Percentiles rank a stretch among this genome's conserved stretches.
These are phyloP conservation scores for Metschnikowia aberdeeniae DNA, from an alignment of 805 yeast genomes.

Conservation along the genomic window DNA sequence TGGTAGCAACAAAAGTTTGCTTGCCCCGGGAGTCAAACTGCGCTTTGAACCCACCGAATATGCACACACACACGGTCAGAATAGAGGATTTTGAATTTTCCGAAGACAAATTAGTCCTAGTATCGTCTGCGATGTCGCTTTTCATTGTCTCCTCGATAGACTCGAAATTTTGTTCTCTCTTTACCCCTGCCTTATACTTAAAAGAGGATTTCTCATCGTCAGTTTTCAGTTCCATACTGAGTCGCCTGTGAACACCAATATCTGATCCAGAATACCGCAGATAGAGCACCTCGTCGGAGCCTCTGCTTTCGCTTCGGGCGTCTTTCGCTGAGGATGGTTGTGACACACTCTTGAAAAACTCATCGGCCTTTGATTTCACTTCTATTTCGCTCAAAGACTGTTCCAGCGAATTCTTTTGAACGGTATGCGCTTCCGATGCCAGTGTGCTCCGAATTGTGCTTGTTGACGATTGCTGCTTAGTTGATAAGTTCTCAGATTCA, in stretches of 20 bases:
- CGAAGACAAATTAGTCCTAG: slow-evolving; percentile 1
- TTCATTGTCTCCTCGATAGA: not conserved
- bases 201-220: not conserved
- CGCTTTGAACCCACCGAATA: slow-evolving; percentile 38
- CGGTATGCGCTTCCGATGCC: too few species aligned
- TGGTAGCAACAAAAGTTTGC: slow-evolving; percentile 26
- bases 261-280: not conserved
- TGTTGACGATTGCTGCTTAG: not conserved
- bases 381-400: not conserved
- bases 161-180: not conserved
- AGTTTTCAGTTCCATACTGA: not conserved
- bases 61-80: slow-evolving; percentile 25
- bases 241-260: not conserved
- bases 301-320: slow-evolving; percentile 2
- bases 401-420: too few species aligned
- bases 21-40: slow-evolving; percentile 12
- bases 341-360: not conserved
- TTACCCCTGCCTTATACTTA: not conserved
- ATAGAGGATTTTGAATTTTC: slow-evolving; percentile 16
- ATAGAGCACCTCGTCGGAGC: not conserved
- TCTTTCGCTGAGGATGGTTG: slow-evolving; percentile 4
- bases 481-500: not conserved
- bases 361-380: not conserved
- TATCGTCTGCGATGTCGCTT: slow-evolving; percentile 7
- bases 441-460: too few species aligned